These are phyloP conservation scores for Casaregolazyma lundiana DNA, from an alignment of 1,139 yeast genomes.

Conservation along the genomic window DNA sequence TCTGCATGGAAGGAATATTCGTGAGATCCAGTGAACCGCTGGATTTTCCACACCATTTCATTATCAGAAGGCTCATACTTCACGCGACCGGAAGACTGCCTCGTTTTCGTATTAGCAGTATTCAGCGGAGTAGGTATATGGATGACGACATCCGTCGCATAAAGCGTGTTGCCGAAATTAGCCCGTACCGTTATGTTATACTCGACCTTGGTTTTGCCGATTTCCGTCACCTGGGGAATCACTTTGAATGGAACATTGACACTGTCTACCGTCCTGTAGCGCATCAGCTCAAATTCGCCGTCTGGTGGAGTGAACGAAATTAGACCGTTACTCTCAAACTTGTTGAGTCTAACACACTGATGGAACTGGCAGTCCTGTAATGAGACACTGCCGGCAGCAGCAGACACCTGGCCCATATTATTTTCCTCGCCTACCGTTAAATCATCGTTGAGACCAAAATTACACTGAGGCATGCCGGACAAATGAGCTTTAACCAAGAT, in stretches of 20 bases:
- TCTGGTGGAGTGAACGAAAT: conserved; percentile 86
- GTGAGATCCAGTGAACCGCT: conserved; percentile 62
- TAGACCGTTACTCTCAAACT: conserved; percentile 61
- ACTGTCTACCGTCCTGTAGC: conserved; percentile 57
- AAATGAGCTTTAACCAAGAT: conserved; percentile 68
- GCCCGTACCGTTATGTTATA: conserved; percentile 62
- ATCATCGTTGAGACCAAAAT: conserved; percentile 56
- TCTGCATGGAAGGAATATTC: conserved; percentile 55
- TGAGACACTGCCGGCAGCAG: conserved; percentile 48
- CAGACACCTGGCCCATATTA: conserved; percentile 20
- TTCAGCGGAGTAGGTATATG: conserved; percentile 70
- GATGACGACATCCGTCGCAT: conserved; percentile 62
- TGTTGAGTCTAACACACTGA: conserved; percentile 72
- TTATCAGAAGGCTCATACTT: conserved; percentile 66
- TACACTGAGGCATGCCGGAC: conserved; percentile 73
- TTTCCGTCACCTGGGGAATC: conserved; percentile 53
- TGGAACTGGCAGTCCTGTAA: conserved; percentile 84
- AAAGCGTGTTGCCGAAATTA: conserved; percentile 53
- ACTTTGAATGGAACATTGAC: conserved; percentile 69
- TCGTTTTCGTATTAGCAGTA: conserved; percentile 42
- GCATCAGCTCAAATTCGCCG: conserved; percentile 86
- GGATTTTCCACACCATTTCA: conserved; percentile 63
- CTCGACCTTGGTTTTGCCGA: conserved; percentile 47
- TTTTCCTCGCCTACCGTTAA: conserved; percentile 28
- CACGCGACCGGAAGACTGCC: conserved; percentile 58